Evolutionary conservation across 768 basidiomycete genomes (phyloP), one percentile per base, ranked within the genome.

Genomic region (Leccinum subgranulosum): DNA sequence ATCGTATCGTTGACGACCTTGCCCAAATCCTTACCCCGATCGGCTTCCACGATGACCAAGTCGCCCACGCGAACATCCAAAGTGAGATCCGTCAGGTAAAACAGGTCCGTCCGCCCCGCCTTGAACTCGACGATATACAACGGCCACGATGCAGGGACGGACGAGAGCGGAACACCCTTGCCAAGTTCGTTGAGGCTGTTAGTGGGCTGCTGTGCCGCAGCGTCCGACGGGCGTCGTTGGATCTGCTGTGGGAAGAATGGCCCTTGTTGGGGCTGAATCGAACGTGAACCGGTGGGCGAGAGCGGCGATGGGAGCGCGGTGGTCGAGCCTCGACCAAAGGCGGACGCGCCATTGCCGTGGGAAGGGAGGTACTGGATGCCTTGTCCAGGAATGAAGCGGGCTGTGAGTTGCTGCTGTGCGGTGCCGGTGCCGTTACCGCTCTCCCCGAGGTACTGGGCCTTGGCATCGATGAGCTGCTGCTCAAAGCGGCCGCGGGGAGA

Each of bases 81-180:
- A 64, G 79, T 67, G 59, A 80, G 78, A 66, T 95, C 90, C 1
- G 86, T 88, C 60, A 87, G 80, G 72, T 97, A 98, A 75, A 94
- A 98, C 27, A 99, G 76, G 72, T 98, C 96, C 60, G 94, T 94
- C 41, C 96, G 85, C 0, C 94, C 93, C 0, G 95, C 95, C 75
- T 98, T 99, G 81, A 99, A 99, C 72, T 97, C 91, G 65, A 98
- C 90, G 64, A 98, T 95, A 79, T 84, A 98, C 8, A 99, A 81
- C n/a, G 90, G 93, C 78, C 89, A 92, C 34, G 86, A 84, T 12
- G 88, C 71, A 1, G 94, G 88, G 43, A 99, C 87, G 49, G 88
- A 73, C 68, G 88, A 85, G 17, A 98, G 80, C 0, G 94, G 93
- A 0, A 98, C 84, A 34, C 96, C 96, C 67, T 88, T 88, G 51